These are phyloP conservation scores for Candida sithepensis DNA, from an alignment of 805 yeast genomes.

Conservation along the genomic window DNA sequence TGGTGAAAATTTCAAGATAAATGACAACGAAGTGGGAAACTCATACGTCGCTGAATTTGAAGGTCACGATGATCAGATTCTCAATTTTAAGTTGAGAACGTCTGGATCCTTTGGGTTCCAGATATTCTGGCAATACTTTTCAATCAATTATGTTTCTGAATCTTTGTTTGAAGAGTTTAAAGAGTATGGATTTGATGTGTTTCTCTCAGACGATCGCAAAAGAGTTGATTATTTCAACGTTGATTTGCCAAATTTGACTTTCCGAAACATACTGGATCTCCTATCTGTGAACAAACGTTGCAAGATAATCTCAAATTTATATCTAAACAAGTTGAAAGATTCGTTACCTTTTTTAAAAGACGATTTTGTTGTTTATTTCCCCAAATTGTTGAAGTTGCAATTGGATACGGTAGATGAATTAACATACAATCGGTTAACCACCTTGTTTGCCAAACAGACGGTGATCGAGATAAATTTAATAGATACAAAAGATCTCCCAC, in stretches of 20 bases:
- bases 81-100: not conserved
- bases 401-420: not conserved
- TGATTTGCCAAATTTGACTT: not conserved
- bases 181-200: not conserved
- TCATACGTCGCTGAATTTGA: not conserved
- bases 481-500: not conserved
- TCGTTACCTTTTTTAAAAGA: not conserved
- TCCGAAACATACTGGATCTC: not conserved
- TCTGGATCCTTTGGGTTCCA: not conserved
- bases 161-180: no score
- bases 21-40: not conserved
- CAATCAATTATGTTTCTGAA: no score
- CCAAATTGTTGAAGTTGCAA: slow-evolving; percentile 1
- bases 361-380: not conserved
- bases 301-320: not conserved
- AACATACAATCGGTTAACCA: not conserved
- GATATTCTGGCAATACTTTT: not conserved
- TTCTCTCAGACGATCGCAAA: not conserved
- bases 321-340: not conserved
- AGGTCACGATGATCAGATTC: not conserved
- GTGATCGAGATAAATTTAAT: not conserved
- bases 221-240: slow-evolving; percentile 1
- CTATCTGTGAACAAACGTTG: not conserved
- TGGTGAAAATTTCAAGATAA: not conserved
- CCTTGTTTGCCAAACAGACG: not conserved